Base-by-base conservation (phyloP, 495 filamentous ascomycete species). In the Xylaria curta region DNA sequence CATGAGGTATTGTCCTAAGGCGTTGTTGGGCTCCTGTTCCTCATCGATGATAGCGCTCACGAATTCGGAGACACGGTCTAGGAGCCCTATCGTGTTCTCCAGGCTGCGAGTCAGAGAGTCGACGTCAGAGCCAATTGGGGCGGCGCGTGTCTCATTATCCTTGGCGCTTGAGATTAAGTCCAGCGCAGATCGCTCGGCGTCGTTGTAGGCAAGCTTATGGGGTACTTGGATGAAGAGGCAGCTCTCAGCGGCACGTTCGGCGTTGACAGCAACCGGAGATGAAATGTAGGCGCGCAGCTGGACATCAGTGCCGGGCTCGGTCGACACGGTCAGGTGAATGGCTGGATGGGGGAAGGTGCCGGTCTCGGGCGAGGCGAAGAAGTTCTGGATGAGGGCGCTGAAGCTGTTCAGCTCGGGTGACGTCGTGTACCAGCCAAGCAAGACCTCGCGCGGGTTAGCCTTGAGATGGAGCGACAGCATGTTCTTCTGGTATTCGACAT, bases 401-500 rank as follows among this genome's bases (percentile, higher is more conserved):
- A 98, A 99, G 75, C 92, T 97, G 89, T 99, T 98, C 78, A 99
- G 89, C 83, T 97, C 94, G 76, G 91, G 89, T 76, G 91, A 93
- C 24, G 97, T 99, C 72, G 97, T 97, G 85, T 99, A 99, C 96
- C 96, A 99, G 76, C 96, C 96, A 40, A 99, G 91, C 24, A 99
- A 88, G 33, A 95, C 90, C 83, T 99, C 96, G 80, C 93, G 91
- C 15, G 97, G 96, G 82, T 94, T 94, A 21, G 94, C 95, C 86
- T 94, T 94, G 74, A 97, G 89, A 80, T 97, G 95, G 73, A 99
- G 86, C 21, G 90, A 90, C 21, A 98, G 89, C 96, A 99, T 98
- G 81, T 95, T 93, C 88, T 98, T 98, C 83, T 99, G 96, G 81
- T 98, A 99, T 82, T 98, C 96, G 89, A 99, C 97, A 82, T 99